Conservation (phyloP, 495 filamentous ascomycete species). For the Choiromyces venosus region DNA sequence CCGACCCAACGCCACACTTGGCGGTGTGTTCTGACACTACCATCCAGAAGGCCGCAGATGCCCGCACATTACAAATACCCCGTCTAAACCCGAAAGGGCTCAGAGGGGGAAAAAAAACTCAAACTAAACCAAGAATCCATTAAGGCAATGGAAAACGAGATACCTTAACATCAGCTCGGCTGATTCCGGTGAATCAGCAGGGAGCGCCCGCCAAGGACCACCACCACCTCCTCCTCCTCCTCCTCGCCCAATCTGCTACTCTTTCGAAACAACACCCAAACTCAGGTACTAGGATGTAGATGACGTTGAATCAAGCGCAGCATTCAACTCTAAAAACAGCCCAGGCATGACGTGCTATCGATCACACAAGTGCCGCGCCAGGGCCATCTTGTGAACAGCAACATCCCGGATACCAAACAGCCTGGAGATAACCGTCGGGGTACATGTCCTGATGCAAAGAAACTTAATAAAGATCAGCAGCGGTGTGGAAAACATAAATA, state of each 20-base stretch:
- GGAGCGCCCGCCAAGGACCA: too few species aligned
- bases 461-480: not conserved
- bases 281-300: not conserved
- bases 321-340: not conserved
- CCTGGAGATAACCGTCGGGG: not conserved
- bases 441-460: not conserved
- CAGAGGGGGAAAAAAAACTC: too few species aligned
- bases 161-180: too few species aligned
- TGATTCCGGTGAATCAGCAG: too few species aligned
- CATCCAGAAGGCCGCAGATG: not conserved
- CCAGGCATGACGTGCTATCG: not conserved
- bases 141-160: too few species aligned
- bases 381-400: not conserved
- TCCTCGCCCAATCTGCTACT: not conserved
- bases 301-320: not conserved
- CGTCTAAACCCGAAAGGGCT: too few species aligned
- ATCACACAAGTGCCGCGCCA: not conserved
- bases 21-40: too few species aligned
- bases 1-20: not conserved
- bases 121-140: too few species aligned
- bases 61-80: not conserved
- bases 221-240: too few species aligned
- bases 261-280: not conserved
- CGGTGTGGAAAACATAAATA: too few species aligned
- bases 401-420: not conserved